Evolutionary conservation across 2,329 filamentous ascomycete species (phyloP).

Genomic region (Cladosporium austrohemisphaericum): DNA sequence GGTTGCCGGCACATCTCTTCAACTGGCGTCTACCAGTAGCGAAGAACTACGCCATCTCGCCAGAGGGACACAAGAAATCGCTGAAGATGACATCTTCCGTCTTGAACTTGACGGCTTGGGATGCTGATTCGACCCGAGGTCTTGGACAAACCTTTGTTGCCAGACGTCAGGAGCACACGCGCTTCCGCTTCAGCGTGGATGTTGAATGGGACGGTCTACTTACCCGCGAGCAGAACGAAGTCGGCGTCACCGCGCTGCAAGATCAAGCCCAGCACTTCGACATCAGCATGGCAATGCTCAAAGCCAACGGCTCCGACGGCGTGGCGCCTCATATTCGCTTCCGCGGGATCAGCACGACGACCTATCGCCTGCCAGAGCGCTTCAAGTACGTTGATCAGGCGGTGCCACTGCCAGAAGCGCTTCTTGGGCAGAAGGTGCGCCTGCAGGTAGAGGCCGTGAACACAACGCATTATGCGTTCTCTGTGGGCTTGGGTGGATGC

Average conservation of each 20-base stretch:
- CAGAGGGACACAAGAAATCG: constrained; percentile 39
- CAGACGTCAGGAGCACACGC: constrained; percentile 52
- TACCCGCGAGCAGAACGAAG: constrained; percentile 42
- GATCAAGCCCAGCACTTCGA: constrained; percentile 52
- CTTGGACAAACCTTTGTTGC: constrained; percentile 53
- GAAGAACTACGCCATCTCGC: constrained; percentile 46
- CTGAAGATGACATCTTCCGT: constrained; percentile 48
- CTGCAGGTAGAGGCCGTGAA: constrained; percentile 45
- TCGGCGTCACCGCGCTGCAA: constrained; percentile 17
- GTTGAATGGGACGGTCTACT: constrained; percentile 43
- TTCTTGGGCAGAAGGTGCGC: constrained; percentile 33
- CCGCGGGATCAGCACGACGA: constrained; percentile 34
- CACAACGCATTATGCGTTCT: constrained; percentile 43
- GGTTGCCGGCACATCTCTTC: constrained; percentile 52
- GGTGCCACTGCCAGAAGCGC: constrained; percentile 39
- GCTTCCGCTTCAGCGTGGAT: constrained; percentile 50
- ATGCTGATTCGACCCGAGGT: constrained; percentile 48
- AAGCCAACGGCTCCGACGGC: constrained; percentile 13
- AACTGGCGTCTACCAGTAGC: constrained; percentile 51
- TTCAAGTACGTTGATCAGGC: constrained; percentile 17
- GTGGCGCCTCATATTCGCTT: constrained; percentile 42
- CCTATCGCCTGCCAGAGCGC: constrained; percentile 16
- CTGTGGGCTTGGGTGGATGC: constrained; percentile 22
- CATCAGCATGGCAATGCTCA: constrained; percentile 32
- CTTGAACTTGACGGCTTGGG: constrained; percentile 52